phyloP scores from a whole-genome alignment of 257 asterid genomes.

The Coffea canephora region DNA sequence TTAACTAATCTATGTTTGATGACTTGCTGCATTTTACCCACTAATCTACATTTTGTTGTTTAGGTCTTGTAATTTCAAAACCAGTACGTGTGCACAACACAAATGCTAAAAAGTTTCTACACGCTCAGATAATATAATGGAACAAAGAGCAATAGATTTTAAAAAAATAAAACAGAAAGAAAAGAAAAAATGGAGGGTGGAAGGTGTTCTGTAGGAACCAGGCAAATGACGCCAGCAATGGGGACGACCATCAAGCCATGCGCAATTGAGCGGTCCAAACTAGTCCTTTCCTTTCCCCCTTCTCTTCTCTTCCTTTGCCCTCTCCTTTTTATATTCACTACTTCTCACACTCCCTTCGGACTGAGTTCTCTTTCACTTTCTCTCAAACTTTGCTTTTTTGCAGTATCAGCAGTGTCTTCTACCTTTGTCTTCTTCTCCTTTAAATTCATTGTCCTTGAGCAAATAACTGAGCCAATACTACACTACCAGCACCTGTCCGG shows the following conservation, averaged over 20 bases:
- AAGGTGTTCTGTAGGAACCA: conserved; percentile 18
- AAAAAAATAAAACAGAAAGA: background rate
- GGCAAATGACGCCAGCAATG: conserved; percentile 42
- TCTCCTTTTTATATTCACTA: conserved; percentile 2
- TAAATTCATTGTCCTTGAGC: too few species aligned
- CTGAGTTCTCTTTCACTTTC: conserved; percentile 12
- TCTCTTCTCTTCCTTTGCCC: conserved; percentile 5
- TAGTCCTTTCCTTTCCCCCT: too few species aligned
- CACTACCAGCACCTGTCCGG: background rate
- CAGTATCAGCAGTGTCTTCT: conserved; percentile 21
- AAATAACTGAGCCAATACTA: background rate
- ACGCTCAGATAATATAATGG: background rate
- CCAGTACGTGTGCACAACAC: background rate
- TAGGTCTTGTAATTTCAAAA: background rate
- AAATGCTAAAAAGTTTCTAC: background rate
- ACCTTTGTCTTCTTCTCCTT: conserved; percentile 22
- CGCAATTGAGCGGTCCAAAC: conserved; percentile 68
- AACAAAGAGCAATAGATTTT: background rate
- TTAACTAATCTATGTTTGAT: too few species aligned
- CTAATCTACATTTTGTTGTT: too few species aligned
- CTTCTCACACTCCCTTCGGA: conserved; percentile 4
- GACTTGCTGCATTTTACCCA: too few species aligned
- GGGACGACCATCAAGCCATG: conserved; percentile 64
- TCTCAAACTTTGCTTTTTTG: background rate
- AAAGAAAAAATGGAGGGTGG: background rate